Base-by-base conservation (phyloP, 1,139 yeast species). In the Suhomyces wounanorum region DNA sequence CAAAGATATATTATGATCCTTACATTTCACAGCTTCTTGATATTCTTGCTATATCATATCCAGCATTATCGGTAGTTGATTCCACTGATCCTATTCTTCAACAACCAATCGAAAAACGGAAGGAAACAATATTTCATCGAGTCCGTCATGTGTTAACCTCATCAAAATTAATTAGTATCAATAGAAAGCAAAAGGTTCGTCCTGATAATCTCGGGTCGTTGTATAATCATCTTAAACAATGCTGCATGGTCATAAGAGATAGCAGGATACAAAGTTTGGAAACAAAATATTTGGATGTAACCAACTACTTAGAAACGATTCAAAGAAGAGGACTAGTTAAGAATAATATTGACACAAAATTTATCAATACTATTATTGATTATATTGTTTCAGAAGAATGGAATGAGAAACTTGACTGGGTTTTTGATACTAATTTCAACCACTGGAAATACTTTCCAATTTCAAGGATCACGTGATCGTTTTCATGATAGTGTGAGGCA, bases 311-410 rank as follows among this genome's bases (percentile, higher is more conserved):
- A 3, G 43, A 43, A 1, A 45, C 49, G 5, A 33, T 51, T n/a
- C 35, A 37, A 35, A 35, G 42, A 11, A 45, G n/a, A 54, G 52
- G 26, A 54, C 54, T 43, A 56, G 59, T 66, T 43, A 39, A 45
- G 1, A 52, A 55, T 14, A 58, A 55, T 3, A 45, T 66, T 8
- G 57, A 58, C 38, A 52, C 55, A 45, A 64, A 63, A 47, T 39
- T 67, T 8, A 51, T 69, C 38, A 71, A 71, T 52, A 66, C 62
- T 1, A 59, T 71, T 2, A 59, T 71, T 13, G 72, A 67, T 25
- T 56, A 59, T 50, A 56, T 68, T 5, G 51, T 67, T 14, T 52
- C 52, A 3, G 57, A 59, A 7, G 64, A 54, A n/a, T 56, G 59
- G 23, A 49, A 53, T 16, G 61, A 63, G 16, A 50, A 63, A 16